Evolutionary conservation across 2,329 filamentous ascomycete genomes (phyloP), one percentile per base, ranked within the genome.

Genomic region (Rhinocladiella similis): DNA sequence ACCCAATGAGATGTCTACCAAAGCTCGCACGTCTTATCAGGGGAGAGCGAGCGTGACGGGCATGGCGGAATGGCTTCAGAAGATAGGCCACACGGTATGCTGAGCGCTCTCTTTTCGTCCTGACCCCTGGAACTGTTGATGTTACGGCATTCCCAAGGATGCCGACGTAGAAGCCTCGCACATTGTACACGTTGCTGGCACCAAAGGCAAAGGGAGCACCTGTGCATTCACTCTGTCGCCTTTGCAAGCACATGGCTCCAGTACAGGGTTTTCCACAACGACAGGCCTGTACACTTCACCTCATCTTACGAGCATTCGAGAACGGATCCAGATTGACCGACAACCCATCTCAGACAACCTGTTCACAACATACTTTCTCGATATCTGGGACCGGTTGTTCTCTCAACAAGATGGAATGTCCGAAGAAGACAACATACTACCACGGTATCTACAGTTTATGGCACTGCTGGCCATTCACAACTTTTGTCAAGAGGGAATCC

Each of bases 181-280:
- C 57, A 75, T 80, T 64, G 84, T 97, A 57, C 93, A 97, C 70
- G 85, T 97, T 42, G 89, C 93, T 1, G 93, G 93, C 12, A 96
- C 92, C 3, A 97, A 97, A 72, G 93, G 93, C 57, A 97, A 97
- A 72, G 92, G 92, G 45, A 93, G 89, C 2, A 91, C 91, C 1
- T 90, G 89, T 64, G 88, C 91, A 10, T 92, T 92, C 70, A 83
- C 91, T 16, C 90, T 90, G 13, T 86, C 86, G 2, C 88, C 96
- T 59, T 78, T 96, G 14, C 74, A 79, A 3, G 82, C 86, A 65
- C 86, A 87, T 67, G 16, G 54, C 20, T 16, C 13, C 19, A 10
- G 19, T 18, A 35, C n/a, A 5, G 22, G 27, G 1, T 42, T 49
- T 3, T 72, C 70, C 18, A 72, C 71, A 71, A 85, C 84, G 61